Conservation (phyloP, 2,329 filamentous ascomycete genomes). For the Ascocoryne sarcoides region DNA sequence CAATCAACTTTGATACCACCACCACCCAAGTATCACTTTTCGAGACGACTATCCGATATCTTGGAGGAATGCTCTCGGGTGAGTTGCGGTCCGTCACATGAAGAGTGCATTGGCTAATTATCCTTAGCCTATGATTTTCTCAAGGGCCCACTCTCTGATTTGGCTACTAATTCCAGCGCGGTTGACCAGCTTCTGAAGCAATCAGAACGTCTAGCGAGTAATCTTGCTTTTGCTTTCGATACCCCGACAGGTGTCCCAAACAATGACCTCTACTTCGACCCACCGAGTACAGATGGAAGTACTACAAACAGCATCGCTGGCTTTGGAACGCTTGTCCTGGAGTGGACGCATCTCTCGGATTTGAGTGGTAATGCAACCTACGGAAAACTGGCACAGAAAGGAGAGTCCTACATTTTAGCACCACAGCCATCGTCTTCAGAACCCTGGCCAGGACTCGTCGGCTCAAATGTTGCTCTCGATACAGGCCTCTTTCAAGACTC, state of each 20-base stretch:
- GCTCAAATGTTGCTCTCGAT: constrained; percentile 53
- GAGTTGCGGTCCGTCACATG: constrained; percentile 29
- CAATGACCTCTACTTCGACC: constrained; percentile 55
- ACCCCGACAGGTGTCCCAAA: constrained; percentile 67
- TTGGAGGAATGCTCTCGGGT: constrained; percentile 71
- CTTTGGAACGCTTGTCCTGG: constrained; percentile 68
- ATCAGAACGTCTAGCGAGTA: constrained; percentile 59
- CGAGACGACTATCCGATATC: constrained; percentile 83
- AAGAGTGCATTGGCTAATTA: background rate
- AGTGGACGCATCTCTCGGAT: constrained; percentile 77
- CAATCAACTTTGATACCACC: constrained; percentile 61
- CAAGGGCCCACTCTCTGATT: constrained; percentile 50
- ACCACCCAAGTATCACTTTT: constrained; percentile 61
- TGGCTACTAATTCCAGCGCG: constrained; percentile 34
- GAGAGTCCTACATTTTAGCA: constrained; percentile 59
- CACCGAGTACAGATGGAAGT: constrained; percentile 40
- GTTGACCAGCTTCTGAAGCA: constrained; percentile 57
- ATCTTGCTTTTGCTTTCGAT: constrained; percentile 69
- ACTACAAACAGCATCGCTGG: constrained; percentile 65
- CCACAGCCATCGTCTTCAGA: constrained; percentile 55
- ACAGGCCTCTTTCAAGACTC: constrained; percentile 60
- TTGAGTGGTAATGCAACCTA: constrained; percentile 61
- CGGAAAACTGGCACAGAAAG: constrained; percentile 55
- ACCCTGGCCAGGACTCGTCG: constrained; percentile 70
- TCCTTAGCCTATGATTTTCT: constrained; percentile 58